Conservation (phyloP, 129 eudicot species). For the Silybum marianum region DNA sequence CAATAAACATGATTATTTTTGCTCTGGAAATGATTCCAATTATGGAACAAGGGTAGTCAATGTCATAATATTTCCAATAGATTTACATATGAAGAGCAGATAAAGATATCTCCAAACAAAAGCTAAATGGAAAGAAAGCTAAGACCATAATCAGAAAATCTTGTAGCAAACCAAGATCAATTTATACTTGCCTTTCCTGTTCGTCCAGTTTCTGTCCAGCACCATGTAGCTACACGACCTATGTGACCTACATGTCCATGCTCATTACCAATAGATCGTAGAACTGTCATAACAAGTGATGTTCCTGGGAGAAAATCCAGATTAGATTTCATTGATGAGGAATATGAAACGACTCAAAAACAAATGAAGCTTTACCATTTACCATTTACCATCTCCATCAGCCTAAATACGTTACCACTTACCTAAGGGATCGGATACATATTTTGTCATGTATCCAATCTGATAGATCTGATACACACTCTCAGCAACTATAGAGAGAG, state of each 20-base stretch:
- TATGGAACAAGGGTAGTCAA: slow-evolving; percentile 10
- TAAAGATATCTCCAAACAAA: slow-evolving; percentile 11
- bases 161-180: slow-evolving; percentile 14
- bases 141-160: slow-evolving; percentile 5
- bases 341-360: slow-evolving; percentile 14
- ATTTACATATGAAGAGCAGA: not conserved
- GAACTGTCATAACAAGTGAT: slow-evolving; percentile 82
- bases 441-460: not conserved
- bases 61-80: slow-evolving; percentile 4
- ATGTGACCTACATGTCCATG: slow-evolving; percentile 81
- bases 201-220: slow-evolving; percentile 97
- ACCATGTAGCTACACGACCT: slow-evolving; percentile 88
- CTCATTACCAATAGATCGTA: slow-evolving; percentile 89
- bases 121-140: not conserved
- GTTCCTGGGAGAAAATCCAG: slow-evolving; percentile 57
- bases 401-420: not conserved
- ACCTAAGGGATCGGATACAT: slow-evolving; percentile 5
- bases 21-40: not conserved
- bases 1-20: not conserved
- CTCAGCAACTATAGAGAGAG: not conserved
- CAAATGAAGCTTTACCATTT: slow-evolving; percentile 4
- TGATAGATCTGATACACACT: not conserved
- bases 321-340: slow-evolving; percentile 6
- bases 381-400: slow-evolving; percentile 3
- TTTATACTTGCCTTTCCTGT: slow-evolving; percentile 82